These are phyloP conservation scores for Catunica adiposa DNA, from an alignment of 2,329 filamentous ascomycete species.

Conservation along the genomic window DNA sequence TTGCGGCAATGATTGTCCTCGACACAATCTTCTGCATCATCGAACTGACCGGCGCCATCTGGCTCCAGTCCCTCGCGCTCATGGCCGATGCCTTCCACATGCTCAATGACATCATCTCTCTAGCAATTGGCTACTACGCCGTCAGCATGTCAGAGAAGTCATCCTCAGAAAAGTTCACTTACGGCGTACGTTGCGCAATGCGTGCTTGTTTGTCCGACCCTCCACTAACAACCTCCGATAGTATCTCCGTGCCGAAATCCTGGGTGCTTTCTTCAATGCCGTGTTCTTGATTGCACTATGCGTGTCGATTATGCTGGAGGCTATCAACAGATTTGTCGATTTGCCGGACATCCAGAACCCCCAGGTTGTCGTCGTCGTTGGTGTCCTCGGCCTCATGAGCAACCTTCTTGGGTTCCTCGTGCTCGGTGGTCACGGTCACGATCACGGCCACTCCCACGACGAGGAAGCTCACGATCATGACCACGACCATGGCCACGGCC, in stretches of 20 bases:
- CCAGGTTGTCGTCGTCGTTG: conserved; percentile 75
- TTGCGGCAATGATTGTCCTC: conserved; percentile 81
- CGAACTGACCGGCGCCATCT: conserved; percentile 71
- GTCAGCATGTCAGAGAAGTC: conserved; percentile 75
- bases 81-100: conserved; percentile 98
- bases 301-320: conserved; percentile 90
- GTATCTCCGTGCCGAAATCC: conserved; percentile 94
- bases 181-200: conserved; percentile 48
- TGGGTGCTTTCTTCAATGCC: conserved; percentile 91
- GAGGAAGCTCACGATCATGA: conserved; percentile 36
- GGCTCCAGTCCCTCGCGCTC: conserved; percentile 78
- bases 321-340: conserved; percentile 79
- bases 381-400: conserved; percentile 67
- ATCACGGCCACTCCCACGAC: conserved; percentile 47
- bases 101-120: conserved; percentile 95
- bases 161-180: conserved; percentile 83
- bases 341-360: conserved; percentile 77
- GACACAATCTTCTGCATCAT: conserved; percentile 81
- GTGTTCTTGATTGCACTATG: conserved; percentile 95
- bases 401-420: conserved; percentile 81
- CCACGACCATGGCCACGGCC: conserved; percentile 27
- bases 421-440: conserved; percentile 84
- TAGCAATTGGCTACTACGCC: conserved; percentile 86
- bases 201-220: background rate
- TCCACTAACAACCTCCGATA: conserved; percentile 21